These are phyloP conservation scores for Pythium guiyangense DNA, from an alignment of 352 stramenopile species.

Conservation along the genomic window DNA sequence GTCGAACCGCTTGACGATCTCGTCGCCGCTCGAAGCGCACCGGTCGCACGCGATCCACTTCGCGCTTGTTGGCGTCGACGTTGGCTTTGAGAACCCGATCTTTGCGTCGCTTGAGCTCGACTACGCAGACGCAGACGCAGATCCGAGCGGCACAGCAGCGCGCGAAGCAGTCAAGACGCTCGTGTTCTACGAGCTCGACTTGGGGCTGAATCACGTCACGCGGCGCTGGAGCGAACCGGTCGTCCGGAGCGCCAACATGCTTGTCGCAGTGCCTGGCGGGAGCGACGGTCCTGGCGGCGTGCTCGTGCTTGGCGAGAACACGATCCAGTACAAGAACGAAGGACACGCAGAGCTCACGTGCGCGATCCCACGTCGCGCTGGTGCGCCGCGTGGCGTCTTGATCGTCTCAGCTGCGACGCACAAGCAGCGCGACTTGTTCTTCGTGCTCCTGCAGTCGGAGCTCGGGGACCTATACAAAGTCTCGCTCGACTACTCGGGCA, in stretches of 20 bases:
- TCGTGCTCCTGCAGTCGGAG: conserved; percentile 97
- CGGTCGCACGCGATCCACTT: conserved; percentile 95
- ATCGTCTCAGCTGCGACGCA: conserved; percentile 93
- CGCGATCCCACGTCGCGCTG: conserved; percentile 73
- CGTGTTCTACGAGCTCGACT: conserved; percentile 98
- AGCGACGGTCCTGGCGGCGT: conserved; percentile 90
- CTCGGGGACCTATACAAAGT: conserved; percentile 99
- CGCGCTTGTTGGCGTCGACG: conserved; percentile 93
- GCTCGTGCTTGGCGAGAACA: conserved; percentile 96
- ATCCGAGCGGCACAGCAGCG: conserved; percentile 65
- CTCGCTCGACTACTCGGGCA: conserved; percentile 86
- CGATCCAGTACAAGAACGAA: conserved; percentile 97
- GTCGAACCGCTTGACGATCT: conserved; percentile 94
- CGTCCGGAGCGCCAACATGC: conserved; percentile 89
- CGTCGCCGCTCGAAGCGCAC: conserved; percentile 98
- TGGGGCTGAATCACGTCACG: conserved; percentile 99
- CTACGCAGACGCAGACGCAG: conserved; percentile 87
- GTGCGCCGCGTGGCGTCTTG: conserved; percentile 83
- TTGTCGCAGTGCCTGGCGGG: conserved; percentile 88
- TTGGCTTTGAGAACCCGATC: conserved; percentile 99
- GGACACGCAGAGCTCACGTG: conserved; percentile 78
- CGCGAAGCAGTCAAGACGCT: conserved; percentile 91
- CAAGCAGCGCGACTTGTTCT: conserved; percentile 95
- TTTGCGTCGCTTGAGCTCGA: conserved; percentile 97
- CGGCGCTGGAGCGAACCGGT: conserved; percentile 91